Percentiles rank a stretch among this genome's conserved stretches.
phyloP scores from a whole-genome alignment of 805 yeast species.

The Myxozyma lipomycoides region DNA sequence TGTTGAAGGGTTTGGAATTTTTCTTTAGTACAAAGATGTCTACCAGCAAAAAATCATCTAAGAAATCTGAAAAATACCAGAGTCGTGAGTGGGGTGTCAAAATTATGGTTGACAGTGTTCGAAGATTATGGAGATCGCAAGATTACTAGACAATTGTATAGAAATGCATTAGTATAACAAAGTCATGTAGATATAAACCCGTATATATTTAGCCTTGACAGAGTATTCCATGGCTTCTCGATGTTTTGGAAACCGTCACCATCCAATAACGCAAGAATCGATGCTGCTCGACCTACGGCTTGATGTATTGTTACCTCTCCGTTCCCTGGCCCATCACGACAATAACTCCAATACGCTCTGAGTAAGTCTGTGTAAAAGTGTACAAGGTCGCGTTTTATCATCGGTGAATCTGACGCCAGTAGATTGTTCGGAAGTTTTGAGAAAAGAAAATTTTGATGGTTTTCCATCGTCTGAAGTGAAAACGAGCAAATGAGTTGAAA shows the following conservation, averaged over 20 bases:
- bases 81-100: not conserved
- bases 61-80: not conserved
- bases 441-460: not conserved
- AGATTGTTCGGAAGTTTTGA: not conserved
- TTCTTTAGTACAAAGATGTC: conserved; percentile 46
- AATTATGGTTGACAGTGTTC: not conserved
- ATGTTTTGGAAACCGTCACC: no score
- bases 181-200: not conserved
- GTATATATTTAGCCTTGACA: no score
- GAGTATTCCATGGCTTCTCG: no score
- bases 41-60: conserved; percentile 2
- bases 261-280: not conserved
- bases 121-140: not conserved
- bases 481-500: conserved; percentile 7
- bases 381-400: no score
- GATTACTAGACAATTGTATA: conserved; percentile 34
- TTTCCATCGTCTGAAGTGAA: conserved; percentile 4
- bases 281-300: not conserved
- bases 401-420: no score
- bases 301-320: not conserved
- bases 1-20: conserved; percentile 64
- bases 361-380: no score
- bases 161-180: conserved; percentile 48
- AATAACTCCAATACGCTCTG: not conserved
- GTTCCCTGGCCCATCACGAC: not conserved